Base-by-base conservation (phyloP, 2,329 filamentous ascomycete genomes). In the Paecilomyces sp. region DNA sequence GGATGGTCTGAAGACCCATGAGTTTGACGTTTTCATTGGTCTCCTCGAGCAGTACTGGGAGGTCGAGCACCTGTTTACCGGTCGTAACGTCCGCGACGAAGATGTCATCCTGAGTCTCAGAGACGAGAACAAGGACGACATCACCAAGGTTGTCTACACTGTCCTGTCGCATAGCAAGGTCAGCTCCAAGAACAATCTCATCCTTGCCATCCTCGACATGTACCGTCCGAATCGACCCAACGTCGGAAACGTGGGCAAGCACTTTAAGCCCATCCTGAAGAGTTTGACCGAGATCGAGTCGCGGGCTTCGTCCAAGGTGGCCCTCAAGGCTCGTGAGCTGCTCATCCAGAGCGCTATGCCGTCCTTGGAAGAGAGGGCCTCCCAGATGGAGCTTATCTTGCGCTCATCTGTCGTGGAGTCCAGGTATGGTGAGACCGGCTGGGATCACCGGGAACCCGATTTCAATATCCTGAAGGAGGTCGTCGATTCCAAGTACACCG, bases 361-460 rank as follows among this genome's bases (percentile, higher is more conserved):
- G 18, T 99, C 94, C 2, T 82, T 99, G 22, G 94, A 97, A 76
- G 94, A 99, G 83, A 88, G 94, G 67, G 90, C 90, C 28, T 85
- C 89, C 6, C 94, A 99, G 80, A 97, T 99, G 93, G 94, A 97
- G 81, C 93, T 97, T 77, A 99, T 99, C 65, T 83, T 99, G 58
- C 90, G 92, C 61, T 96, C 93, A 28, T 93, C 94, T 0, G 94
- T 99, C 24, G 86, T 97, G 7, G 92, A 99, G 76, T 96, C 92
- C n/a, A 88, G 90, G 67, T 99, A 99, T 71, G 94, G 94, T 61
- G 94, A 99, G 83, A 92, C 91, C 62, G 92, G 93, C 57, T 96
- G 91, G 90, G 93, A 97, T 64, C 94, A 99, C 79, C 85, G 94
- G 66, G 90, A 97, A 77, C 94, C 94, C 55, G 91, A 89, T 77